Evolutionary conservation across 2,329 filamentous ascomycete genomes (phyloP).

Genomic region (Purpureocillium takamizusanense): DNA sequence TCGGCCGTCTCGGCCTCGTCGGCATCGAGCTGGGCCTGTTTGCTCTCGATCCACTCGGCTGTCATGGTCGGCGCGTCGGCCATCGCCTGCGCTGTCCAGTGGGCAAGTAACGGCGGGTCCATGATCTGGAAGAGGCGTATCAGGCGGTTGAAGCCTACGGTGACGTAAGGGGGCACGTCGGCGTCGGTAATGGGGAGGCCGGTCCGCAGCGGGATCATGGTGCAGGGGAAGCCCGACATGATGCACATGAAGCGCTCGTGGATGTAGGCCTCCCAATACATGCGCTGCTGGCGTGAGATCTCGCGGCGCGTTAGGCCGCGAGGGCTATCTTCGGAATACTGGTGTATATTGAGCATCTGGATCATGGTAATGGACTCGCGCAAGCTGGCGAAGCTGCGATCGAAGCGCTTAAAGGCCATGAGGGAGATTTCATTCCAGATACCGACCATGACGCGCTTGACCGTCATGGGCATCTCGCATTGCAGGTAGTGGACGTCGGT

Average conservation of each 20-base stretch:
- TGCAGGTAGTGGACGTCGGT: constrained; percentile 21
- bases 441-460: constrained; percentile 37
- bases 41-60: constrained; percentile 29
- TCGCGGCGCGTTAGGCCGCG: constrained; percentile 6
- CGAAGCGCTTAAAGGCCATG: constrained; percentile 35
- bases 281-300: constrained; percentile 10
- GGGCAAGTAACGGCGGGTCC: constrained; percentile 26
- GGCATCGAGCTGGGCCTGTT: constrained; percentile 29
- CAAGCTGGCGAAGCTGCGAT: constrained; percentile 38
- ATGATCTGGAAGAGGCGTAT: constrained; percentile 27
- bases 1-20: constrained; percentile 23
- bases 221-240: constrained; percentile 33
- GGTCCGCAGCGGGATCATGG: constrained; percentile 21
- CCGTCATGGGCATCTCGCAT: constrained; percentile 26
- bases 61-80: constrained; percentile 16
- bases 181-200: constrained; percentile 21
- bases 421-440: constrained; percentile 42
- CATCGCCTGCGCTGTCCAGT: constrained; percentile 24
- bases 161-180: constrained; percentile 24
- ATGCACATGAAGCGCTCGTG: constrained; percentile 40
- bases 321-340: constrained; percentile 20
- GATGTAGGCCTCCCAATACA: constrained; percentile 15
- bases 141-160: constrained; percentile 27
- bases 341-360: constrained; percentile 32
- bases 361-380: constrained; percentile 36